These are phyloP conservation scores for Corymbia calophylla DNA, from an alignment of 441 rosid species.

Conservation along the genomic window DNA sequence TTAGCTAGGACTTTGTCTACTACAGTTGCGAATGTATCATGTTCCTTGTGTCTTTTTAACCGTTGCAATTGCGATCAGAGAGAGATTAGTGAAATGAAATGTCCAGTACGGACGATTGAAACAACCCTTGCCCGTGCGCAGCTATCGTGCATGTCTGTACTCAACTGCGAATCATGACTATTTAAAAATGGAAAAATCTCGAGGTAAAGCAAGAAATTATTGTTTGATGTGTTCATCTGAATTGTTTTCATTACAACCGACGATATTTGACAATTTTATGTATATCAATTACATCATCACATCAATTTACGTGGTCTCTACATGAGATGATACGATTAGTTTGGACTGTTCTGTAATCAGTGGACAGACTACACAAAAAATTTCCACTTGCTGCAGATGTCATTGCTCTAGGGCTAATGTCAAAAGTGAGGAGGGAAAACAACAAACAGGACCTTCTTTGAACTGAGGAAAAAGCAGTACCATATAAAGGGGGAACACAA, in stretches of 20 bases:
- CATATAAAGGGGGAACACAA: conserved; percentile 3
- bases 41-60: not conserved
- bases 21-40: not conserved
- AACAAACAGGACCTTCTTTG: conserved; percentile 1
- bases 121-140: conserved; percentile 4
- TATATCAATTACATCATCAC: not conserved
- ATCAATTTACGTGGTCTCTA: not conserved
- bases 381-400: not conserved
- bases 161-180: conserved; percentile 2
- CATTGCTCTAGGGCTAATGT: not conserved
- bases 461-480: conserved; percentile 11
- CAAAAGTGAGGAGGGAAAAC: not conserved
- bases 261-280: not conserved
- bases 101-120: conserved; percentile 15
- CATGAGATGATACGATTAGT: not conserved
- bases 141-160: not conserved
- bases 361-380: not conserved
- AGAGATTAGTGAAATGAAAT: conserved; percentile 6
- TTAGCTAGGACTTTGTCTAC: conserved; percentile 12
- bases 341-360: not conserved
- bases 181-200: not conserved
- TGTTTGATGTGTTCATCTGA: not conserved
- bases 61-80: not conserved
- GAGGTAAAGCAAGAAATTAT: not conserved
- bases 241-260: not conserved